Base-by-base conservation (phyloP, 257 asterid genomes). In the Solanum acaule region DNA sequence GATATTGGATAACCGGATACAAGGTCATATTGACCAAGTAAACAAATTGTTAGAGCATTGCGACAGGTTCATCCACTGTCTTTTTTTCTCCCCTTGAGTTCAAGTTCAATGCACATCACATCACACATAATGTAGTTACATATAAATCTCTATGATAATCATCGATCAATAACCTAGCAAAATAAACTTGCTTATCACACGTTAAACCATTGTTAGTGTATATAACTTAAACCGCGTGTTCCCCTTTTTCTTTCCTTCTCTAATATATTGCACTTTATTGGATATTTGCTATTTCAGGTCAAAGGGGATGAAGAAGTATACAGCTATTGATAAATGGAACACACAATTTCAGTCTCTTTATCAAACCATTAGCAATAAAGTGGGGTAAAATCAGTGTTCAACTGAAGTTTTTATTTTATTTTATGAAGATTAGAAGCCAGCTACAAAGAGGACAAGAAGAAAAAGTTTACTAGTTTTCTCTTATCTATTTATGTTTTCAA, bases 21-120 rank as follows among this genome's bases (percentile, higher is more conserved):
- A 92, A n/a, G 99, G 99, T 83, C 98, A 95, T 91, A 96, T 96
- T 90, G 99, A 95, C 93, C 98, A 96, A 93, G 99, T 94, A 90
- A 94, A 95, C 89, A 91, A 95, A 85, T 95, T 96, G 46, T 91
- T 96, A 77, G 99, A 96, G 90, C 95, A 95, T 91, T 95, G 99
- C 29, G 99, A 96, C 96, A 97, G 98, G 98, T 95, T 44, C 20
- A 15, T 29, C 46, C 87, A 3, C 82, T 34, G 7, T 38, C 72
- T 70, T 49, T 49, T 59, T 72, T 46, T 31, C 33, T 27, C 56
- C 23, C 56, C 22, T 77, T n/a, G 59, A 38, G 84, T 38, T 76
- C 37, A 77, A 77, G 59, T 77, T 38, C 59, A 38, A 31, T 38
- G 34, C 73, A 29, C 23, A 67, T 76, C 49, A 76, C 25, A 38